Conservation (phyloP, 1,139 yeast species). For the Starmera stellimalicola region DNA sequence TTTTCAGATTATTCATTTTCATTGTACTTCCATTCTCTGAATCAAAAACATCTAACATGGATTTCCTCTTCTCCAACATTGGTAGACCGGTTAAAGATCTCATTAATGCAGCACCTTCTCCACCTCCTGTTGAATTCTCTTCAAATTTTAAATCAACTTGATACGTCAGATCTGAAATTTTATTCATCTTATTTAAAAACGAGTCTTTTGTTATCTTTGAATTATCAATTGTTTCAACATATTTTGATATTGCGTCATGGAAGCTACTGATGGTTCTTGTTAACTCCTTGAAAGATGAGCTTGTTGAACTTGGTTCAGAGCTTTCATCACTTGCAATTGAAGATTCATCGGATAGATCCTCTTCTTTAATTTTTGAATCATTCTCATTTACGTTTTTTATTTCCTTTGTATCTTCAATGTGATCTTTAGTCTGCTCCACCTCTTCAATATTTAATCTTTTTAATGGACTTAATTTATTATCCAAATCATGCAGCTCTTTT, state of each 20-base stretch:
- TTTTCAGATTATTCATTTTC: slow-evolving; percentile 7
- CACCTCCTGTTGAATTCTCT: slow-evolving; percentile 6
- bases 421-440: not conserved
- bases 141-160: slow-evolving; percentile 9
- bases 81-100: slow-evolving; percentile 17
- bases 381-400: slow-evolving; percentile 2
- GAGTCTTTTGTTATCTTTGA: not conserved
- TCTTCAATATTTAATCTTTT: not conserved
- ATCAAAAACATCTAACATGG: slow-evolving; percentile 15
- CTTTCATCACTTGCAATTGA: not conserved
- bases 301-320: not conserved
- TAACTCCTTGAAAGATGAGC: slow-evolving; percentile 3
- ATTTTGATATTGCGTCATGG: slow-evolving; percentile 4
- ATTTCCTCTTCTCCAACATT: slow-evolving; percentile 10
- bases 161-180: slow-evolving; percentile 11
- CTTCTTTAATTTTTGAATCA: not conserved
- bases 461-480: slow-evolving; percentile 2
- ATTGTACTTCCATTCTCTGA: not conserved
- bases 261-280: slow-evolving; percentile 6
- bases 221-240: slow-evolving; percentile 4
- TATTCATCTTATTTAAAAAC: slow-evolving; percentile 8
- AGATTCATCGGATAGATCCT: not conserved
- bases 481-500: slow-evolving; percentile 4
- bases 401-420: not conserved
- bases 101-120: slow-evolving; percentile 13